Conservation (phyloP, 352 stramenopile species). For the Aphanomyces euteiches region DNA sequence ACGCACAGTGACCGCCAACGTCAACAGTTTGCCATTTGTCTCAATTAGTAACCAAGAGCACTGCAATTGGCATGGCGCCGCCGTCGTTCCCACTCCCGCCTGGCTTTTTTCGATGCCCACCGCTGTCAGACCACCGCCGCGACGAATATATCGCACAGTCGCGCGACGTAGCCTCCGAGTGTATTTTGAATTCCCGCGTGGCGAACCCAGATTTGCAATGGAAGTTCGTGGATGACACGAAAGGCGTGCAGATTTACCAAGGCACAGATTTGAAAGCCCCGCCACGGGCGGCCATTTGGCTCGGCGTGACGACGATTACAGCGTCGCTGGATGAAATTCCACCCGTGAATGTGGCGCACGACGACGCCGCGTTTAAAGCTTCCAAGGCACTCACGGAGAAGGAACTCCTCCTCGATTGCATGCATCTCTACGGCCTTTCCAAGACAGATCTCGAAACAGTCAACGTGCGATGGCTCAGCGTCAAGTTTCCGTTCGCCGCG, state of each 20-base stretch:
- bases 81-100: not conserved
- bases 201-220: not conserved
- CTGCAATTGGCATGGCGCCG: no score
- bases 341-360: not conserved
- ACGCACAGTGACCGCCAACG: no score
- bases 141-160: constrained; percentile 17
- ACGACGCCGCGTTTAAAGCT: not conserved
- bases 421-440: constrained; percentile 52
- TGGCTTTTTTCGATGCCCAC: constrained; percentile 21
- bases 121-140: constrained; percentile 35
- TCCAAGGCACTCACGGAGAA: constrained; percentile 29
- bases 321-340: constrained; percentile 9
- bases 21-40: no score
- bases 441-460: constrained; percentile 41
- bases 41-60: no score
- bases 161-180: not conserved
- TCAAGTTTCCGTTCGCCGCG: constrained; percentile 48
- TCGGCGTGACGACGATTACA: not conserved
- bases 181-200: not conserved
- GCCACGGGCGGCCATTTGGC: not conserved
- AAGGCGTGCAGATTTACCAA: not conserved
- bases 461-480: constrained; percentile 60
- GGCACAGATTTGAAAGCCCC: not conserved
- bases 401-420: constrained; percentile 41
- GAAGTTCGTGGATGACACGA: not conserved